Percentiles rank a stretch among this genome's conserved stretches.
Conservation (phyloP, 202 grass and related monocot genomes). For the Digitaria exilis region DNA sequence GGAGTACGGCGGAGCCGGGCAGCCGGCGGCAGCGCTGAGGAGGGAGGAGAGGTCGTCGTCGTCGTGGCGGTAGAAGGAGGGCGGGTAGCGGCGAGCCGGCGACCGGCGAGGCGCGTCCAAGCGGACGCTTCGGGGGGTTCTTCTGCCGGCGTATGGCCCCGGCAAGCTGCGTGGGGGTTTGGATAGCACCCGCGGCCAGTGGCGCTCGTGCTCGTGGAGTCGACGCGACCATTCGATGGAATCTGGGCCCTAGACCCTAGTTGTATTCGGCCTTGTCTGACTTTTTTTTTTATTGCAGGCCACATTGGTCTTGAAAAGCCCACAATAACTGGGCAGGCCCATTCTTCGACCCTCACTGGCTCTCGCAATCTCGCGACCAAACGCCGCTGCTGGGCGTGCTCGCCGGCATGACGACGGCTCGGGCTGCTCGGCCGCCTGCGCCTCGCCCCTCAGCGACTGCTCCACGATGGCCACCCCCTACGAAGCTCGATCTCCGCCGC, state of each 20-base stretch:
- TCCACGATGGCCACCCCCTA: not conserved
- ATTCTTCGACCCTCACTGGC: not conserved
- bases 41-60: slow-evolving; percentile 59
- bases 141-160: slow-evolving; percentile 74
- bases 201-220: too few species aligned
- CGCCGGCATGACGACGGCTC: slow-evolving; percentile 26
- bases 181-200: slow-evolving; percentile 81
- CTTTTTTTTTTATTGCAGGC: not conserved
- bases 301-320: not conserved
- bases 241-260: not conserved
- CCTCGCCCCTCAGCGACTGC: slow-evolving; percentile 25
- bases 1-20: slow-evolving; percentile 36
- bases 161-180: slow-evolving; percentile 58
- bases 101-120: slow-evolving; percentile 47
- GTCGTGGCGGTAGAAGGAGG: slow-evolving; percentile 72
- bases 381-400: not conserved
- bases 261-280: not conserved
- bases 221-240: not conserved
- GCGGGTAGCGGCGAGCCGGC: slow-evolving; percentile 60
- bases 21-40: slow-evolving; percentile 43
- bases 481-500: slow-evolving; percentile 27
- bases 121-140: slow-evolving; percentile 54
- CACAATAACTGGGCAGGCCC: not conserved
- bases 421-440: slow-evolving; percentile 41
- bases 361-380: not conserved